These are phyloP conservation scores for Monilinia aucupariae DNA, from an alignment of 2,329 filamentous ascomycete species.

Conservation along the genomic window DNA sequence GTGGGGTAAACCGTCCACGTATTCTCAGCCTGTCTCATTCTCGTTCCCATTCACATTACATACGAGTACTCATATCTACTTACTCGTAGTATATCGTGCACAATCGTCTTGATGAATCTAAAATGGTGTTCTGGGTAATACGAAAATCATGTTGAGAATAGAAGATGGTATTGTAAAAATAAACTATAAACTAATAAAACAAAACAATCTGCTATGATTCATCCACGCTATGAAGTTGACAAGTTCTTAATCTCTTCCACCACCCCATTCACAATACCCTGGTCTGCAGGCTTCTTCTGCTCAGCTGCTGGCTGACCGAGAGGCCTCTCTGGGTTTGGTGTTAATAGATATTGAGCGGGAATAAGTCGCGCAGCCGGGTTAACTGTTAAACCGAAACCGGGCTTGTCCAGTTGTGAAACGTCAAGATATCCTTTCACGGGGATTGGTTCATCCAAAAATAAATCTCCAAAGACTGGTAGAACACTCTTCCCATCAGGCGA, in stretches of 20 bases:
- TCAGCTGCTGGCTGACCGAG: constrained; percentile 33
- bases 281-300: constrained; percentile 26
- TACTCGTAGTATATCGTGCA: too few relatives aligned
- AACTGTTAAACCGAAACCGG: constrained; percentile 82
- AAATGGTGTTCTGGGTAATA: background rate
- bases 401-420: constrained; percentile 74
- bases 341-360: constrained; percentile 67
- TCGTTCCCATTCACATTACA: too few relatives aligned
- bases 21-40: background rate
- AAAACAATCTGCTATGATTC: constrained; percentile 7
- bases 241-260: constrained; percentile 27
- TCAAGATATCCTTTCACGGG: constrained; percentile 77
- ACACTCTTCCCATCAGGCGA: constrained; percentile 87
- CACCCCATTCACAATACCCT: constrained; percentile 36
- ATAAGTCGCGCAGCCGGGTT: constrained; percentile 74
- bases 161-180: background rate
- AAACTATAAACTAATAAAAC: background rate
- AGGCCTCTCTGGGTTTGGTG: constrained; percentile 52
- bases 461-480: constrained; percentile 82
- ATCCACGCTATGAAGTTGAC: constrained; percentile 20
- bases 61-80: too few relatives aligned
- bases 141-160: background rate
- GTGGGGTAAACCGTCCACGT: constrained; percentile 13
- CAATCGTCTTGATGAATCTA: background rate
- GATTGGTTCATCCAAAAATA: constrained; percentile 88